Evolutionary conservation across 2,329 filamentous ascomycete species (phyloP), one percentile per base, ranked within the genome.

Genomic region (Sclerotinia spermophila): DNA sequence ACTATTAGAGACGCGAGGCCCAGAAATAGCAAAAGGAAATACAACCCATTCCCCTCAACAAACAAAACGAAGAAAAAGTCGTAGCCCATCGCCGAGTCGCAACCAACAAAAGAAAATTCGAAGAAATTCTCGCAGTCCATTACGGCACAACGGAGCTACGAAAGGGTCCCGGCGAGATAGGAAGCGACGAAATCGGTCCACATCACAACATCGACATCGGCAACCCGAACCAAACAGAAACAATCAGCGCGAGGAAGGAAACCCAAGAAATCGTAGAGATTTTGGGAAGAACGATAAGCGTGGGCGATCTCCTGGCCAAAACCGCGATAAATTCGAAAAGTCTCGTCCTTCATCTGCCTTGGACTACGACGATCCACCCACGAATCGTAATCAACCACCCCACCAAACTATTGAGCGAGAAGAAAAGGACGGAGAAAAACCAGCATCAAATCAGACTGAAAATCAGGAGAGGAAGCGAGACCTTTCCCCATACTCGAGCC

Each of bases 101-200:
- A 77, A 74, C 62, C 78, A 79, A 72, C 77, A 77, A 64, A 79
- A 79, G 71, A 78, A 78, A 67, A 77, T 76, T 30, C 77, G 75
- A 60, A 73, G 77, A 71, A 75, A 69, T 33, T 68, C 78, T 64
- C 77, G 75, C 44, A 80, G 79, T 69, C 78, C 78, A 60, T 71
- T 74, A 51, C 74, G 76, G 56, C 65, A 71, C 35, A 75, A 78
- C 44, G 72, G 74, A 66, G 73, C 68, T 19, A 71, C 72, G n/a
- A 71, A 62, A 61, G 48, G 72, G 30, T 71, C 75, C 33, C 72
- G 77, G 55, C 67, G 72, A 40, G 77, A 79, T 33, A 77, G 73
- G 68, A 76, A 74, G 69, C 73, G 76, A 65, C 74, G 76, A 58
- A 71, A 71, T n/a, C 30, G 73, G 44, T 78, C 78, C 56, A 76